Evolutionary conservation across 805 yeast genomes (phyloP), one percentile per base, ranked within the genome.

Genomic region (Metschnikowia gelsemii): DNA sequence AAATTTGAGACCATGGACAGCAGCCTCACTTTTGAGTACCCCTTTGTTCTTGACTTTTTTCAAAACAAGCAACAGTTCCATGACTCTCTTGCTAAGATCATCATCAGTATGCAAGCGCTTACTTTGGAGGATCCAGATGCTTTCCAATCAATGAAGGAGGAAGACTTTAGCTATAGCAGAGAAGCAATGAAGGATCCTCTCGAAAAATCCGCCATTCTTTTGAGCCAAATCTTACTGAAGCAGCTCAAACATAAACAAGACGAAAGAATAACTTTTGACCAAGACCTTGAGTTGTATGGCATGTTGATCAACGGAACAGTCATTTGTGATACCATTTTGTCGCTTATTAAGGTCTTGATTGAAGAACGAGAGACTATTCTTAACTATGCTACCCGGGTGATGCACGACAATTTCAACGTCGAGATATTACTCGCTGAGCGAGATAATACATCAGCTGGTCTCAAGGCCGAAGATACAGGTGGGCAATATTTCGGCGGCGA

Each of bases 81-180:
- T 58, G 79, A 83, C 49, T 57, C 73, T 3, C 66, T 82, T 23
- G 66, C 80, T 3, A 73, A 73, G 21, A 68, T 84, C 5, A 69
- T 87, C 8, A 75, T 86, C 73, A 78, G 81, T 34, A 73, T 85
- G 0, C 95, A 87, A 56, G 70, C 79, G 9, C 62, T 86, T 8
- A 83, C 93, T 0, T 61, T 85, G 8, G 78, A 74, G 21, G 95
- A 86, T 56, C 88, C 93, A 0, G 88, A 84, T 44, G 82, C 81
- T 2, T 86, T 86, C 61, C 70, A 72, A 37, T 77, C 84, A 0
- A 68, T 84, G 63, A 73, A 72, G 43, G 81, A 80, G 22, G 86
- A 67, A 3, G 70, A 82, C 27, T 71, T 71, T 27, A 49, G 65
- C 35, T 68, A 69, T 36, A 64, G 70, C 40, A 61, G 70, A 20